Percentiles rank a stretch among this genome's conserved stretches.
phyloP scores from a whole-genome alignment of 768 basidiomycete species.

The Boletus vinaceobasis region DNA sequence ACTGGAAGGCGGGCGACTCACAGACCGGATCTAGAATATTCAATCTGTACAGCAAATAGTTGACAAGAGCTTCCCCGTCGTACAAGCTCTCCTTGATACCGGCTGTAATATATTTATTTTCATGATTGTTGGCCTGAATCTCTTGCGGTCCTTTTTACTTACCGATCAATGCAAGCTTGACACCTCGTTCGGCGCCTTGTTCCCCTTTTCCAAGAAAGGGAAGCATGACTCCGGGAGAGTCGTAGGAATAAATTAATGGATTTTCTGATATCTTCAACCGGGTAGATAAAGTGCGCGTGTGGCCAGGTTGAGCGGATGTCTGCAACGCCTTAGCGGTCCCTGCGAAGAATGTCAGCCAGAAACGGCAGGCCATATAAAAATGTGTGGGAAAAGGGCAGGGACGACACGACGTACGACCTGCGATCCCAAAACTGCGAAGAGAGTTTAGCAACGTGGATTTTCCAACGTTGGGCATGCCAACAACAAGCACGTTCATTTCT shows the following conservation, averaged over 20 bases:
- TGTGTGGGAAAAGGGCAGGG: slow-evolving; percentile 1
- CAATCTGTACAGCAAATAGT: slow-evolving; percentile 83
- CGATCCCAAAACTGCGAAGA: slow-evolving; percentile 80
- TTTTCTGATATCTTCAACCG: slow-evolving; percentile 79
- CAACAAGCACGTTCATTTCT: slow-evolving; percentile 85
- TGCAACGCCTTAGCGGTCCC: slow-evolving; percentile 85
- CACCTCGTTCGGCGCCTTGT: slow-evolving; percentile 83
- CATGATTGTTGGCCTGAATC: slow-evolving; percentile 2
- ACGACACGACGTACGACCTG: slow-evolving; percentile 62
- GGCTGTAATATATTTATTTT: slow-evolving; percentile 44
- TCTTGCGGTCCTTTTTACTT: slow-evolving; percentile 34
- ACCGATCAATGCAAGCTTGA: slow-evolving; percentile 94
- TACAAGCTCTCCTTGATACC: slow-evolving; percentile 94
- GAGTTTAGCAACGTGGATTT: slow-evolving; percentile 95
- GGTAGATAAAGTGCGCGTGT: slow-evolving; percentile 86
- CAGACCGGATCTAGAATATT: slow-evolving; percentile 72
- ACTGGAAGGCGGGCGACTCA: slow-evolving; percentile 36
- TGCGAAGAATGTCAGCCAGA: slow-evolving; percentile 25
- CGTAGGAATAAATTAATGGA: slow-evolving; percentile 88
- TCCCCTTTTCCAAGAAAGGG: slow-evolving; percentile 87
- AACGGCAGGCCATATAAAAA: background rate
- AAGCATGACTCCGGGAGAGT: slow-evolving; percentile 96
- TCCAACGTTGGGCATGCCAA: slow-evolving; percentile 99
- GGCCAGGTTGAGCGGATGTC: slow-evolving; percentile 85
- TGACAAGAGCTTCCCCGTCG: slow-evolving; percentile 77